Conservation (phyloP, 2,329 filamentous ascomycete species). For the Teratosphaeria viscida region DNA sequence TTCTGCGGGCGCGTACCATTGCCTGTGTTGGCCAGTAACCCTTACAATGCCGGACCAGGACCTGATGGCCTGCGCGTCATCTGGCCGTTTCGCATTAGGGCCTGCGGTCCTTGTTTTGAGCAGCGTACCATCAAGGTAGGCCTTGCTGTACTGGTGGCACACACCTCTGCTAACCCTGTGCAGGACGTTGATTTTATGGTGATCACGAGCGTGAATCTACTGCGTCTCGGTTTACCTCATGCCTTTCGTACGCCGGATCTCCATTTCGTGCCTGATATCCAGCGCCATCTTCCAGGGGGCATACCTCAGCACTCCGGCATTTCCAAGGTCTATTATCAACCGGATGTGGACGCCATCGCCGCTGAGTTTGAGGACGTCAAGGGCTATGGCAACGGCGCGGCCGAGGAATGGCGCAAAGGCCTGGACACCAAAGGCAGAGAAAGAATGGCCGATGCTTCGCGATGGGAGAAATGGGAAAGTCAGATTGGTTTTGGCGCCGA, state of each 20-base stretch:
- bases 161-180: constrained; percentile 11
- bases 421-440: constrained; percentile 54
- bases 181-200: constrained; percentile 59
- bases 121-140: constrained; percentile 55
- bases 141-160: constrained; percentile 1
- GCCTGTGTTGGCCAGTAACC: constrained; percentile 23
- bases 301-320: constrained; percentile 41
- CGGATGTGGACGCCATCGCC: constrained; percentile 53
- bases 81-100: constrained; percentile 60
- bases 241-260: constrained; percentile 50
- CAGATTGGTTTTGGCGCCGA: constrained; percentile 17
- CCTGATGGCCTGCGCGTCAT: constrained; percentile 50
- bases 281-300: constrained; percentile 42
- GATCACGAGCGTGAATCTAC: constrained; percentile 45
- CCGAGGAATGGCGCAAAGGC: constrained; percentile 72
- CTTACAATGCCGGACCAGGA: constrained; percentile 53
- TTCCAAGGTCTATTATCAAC: constrained; percentile 55
- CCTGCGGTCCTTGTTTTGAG: constrained; percentile 52
- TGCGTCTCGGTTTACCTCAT: constrained; percentile 60
- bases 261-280: constrained; percentile 48
- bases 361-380: constrained; percentile 54
- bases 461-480: constrained; percentile 67
- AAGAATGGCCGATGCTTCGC: constrained; percentile 49
- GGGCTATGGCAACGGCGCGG: constrained; percentile 54
- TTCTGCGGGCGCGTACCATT: constrained; percentile 46